Conservation (phyloP, 2,329 filamentous ascomycete species). For the Xylariaceae sp. region DNA sequence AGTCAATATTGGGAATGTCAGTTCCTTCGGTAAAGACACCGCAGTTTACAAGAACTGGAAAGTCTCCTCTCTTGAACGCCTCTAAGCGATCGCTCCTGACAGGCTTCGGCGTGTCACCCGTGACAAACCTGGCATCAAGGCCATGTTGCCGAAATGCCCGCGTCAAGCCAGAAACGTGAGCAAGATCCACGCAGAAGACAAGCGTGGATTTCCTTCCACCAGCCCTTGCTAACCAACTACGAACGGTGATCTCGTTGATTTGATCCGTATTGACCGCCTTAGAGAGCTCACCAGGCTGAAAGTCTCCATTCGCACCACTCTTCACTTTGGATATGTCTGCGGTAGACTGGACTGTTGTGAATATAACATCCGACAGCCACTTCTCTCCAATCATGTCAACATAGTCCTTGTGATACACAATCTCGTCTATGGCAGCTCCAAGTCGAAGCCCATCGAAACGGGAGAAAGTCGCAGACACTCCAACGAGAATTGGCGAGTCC, state of each 20-base stretch:
- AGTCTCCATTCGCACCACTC: slow-evolving; percentile 74
- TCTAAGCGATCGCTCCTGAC: slow-evolving; percentile 73
- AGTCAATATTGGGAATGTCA: slow-evolving; percentile 97
- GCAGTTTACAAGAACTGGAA: slow-evolving; percentile 90
- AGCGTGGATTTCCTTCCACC: slow-evolving; percentile 79
- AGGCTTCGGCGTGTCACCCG: slow-evolving; percentile 74
- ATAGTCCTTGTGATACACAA: slow-evolving; percentile 87
- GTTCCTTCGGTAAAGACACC: slow-evolving; percentile 97
- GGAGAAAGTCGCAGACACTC: slow-evolving; percentile 82
- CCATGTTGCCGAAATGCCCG: slow-evolving; percentile 76
- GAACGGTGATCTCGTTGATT: slow-evolving; percentile 83
- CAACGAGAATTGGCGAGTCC: slow-evolving; percentile 72
- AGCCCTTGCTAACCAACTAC: slow-evolving; percentile 84
- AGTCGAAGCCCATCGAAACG: slow-evolving; percentile 84
- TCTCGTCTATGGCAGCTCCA: slow-evolving; percentile 87
- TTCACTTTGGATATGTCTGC: slow-evolving; percentile 77
- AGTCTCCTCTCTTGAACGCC: slow-evolving; percentile 76
- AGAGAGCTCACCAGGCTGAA: slow-evolving; percentile 78
- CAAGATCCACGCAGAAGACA: slow-evolving; percentile 91
- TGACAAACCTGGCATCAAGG: slow-evolving; percentile 86
- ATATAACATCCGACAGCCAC: slow-evolving; percentile 90
- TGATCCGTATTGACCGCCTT: slow-evolving; percentile 79
- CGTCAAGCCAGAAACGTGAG: slow-evolving; percentile 78
- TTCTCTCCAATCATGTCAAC: slow-evolving; percentile 75
- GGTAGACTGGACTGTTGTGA: slow-evolving; percentile 87